Evolutionary conservation across 1,284 basidiomycete species (phyloP), one percentile per base, ranked within the genome.

Genomic region (Amylostereum chailletii): DNA sequence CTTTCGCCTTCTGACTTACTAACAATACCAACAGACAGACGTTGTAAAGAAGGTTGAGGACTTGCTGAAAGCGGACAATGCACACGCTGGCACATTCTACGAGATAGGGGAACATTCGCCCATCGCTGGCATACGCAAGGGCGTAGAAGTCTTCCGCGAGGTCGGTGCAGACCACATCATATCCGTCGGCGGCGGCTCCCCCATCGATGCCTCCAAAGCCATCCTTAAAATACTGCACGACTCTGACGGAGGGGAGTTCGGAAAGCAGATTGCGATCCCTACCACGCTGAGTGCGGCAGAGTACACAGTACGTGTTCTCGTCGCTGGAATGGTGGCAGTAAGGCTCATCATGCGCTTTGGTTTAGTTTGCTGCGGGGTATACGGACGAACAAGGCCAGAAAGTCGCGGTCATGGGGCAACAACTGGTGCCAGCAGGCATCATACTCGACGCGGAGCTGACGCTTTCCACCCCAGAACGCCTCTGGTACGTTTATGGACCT

Each of bases 231-330:
- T 74, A 50, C 65, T 79, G 34, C 78, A 83, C 52, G 65, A 83
- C 57, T 75, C 79, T 52, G 65, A 56, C 3, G 78, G 76, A 11
- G 75, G 73, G 2, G 51, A 71, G 57, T 58, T 70, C 66, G 49
- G 72, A 57, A 58, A 53, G 36, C 77, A 83, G 56, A 81, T 92
- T 50, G 84, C 87, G 3, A 80, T 91, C 47, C 89, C 89, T 0
- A 92, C 89, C 2, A 90, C 89, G 4, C 66, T 91, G 33, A 87
- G 83, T 55, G 87, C 87, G 1, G 89, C 89, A 1, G 88, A 91
- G 60, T 86, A 84, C 59, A 74, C 74, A 43, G 84, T 82, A 54
- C 51, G 73, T 61, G 8, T 4, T 4, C 2, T 7, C 5, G 39
- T 6, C 3, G 19, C 30, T 19, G 27, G 19, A 19, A 19, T 19